Evolutionary conservation across 768 basidiomycete genomes (phyloP), one percentile per base, ranked within the genome.

Genomic region (Lepiota venenata): DNA sequence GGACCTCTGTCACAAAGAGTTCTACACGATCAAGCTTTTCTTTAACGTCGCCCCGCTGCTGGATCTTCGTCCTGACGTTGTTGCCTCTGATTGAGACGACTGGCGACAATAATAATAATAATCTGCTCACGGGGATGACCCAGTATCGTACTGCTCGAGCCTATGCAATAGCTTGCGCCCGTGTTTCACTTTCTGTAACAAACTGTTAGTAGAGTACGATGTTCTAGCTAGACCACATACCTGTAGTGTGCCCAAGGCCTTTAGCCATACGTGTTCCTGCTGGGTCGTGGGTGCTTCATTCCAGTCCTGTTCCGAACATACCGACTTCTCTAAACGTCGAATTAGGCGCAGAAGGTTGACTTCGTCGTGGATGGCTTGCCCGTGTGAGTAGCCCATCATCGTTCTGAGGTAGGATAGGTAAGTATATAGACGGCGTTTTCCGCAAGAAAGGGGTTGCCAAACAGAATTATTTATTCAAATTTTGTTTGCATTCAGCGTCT

Each of bases 21-120:
- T 91, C 84, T 21, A 87, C 67, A 22, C 72, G 70, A 53, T 85
- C 81, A 4, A 91, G 69, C 25, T 75, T 82, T 21, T 64, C 66
- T 41, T 71, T 73, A 15, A 80, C 70, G 32, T 77, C 79, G 6
- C 74, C 70, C 58, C 80, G 75, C 11, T 74, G 72, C 47, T 73
- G 69, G 16, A 71, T 60, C 29, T 72, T 73, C 25, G 71, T 66
- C 42, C 82, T 85, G 55, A 12, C 7, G 25, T 46, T 15, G 29
- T 29, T 29, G 46, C 21, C 35, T 47, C 29, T 16, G 27, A 14
- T 9, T 20, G 11, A 37, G 32, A 2, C 25, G 10, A 18, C 10
- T 8, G 18, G 21, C 32, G 9, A 20, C 9, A 7, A 12, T 21
- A 36, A 8, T 25, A 25, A 2, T 5, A 9, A 9, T 8, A 36